Percentiles rank a stretch among this genome's conserved stretches.
phyloP scores from a whole-genome alignment of 2,329 filamentous ascomycete genomes.

The Dothideomycetidae sp. region DNA sequence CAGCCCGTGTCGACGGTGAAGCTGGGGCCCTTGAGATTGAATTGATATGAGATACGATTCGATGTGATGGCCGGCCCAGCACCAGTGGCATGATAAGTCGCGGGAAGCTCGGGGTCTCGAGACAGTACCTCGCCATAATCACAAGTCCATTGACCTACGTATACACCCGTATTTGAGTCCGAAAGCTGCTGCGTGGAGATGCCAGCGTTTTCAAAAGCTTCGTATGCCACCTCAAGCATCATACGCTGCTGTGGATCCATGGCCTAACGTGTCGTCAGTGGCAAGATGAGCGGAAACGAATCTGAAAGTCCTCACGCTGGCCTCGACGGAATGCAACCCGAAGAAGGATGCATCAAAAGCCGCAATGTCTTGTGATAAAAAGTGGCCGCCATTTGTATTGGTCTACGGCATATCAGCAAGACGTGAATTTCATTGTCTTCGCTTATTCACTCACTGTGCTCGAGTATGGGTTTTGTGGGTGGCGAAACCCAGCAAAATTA shows the following conservation, averaged over 20 bases:
- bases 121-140: slow-evolving; percentile 15
- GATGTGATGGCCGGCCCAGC: slow-evolving; percentile 14
- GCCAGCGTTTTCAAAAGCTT: slow-evolving; percentile 12
- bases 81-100: slow-evolving; percentile 16
- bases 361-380: slow-evolving; percentile 15
- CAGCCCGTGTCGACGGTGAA: slow-evolving; percentile 31
- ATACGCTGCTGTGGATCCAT: slow-evolving; percentile 20
- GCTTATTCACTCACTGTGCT: slow-evolving; percentile 11
- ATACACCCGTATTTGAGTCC: slow-evolving; percentile 7
- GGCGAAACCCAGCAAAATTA: neutral
- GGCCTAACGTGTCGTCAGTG: neutral
- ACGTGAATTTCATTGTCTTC: neutral
- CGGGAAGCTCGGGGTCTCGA: slow-evolving; percentile 13
- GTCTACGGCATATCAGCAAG: neutral
- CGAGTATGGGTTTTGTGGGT: neutral
- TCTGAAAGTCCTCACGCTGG: slow-evolving; percentile 8
- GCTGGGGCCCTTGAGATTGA: slow-evolving; percentile 15
- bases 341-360: slow-evolving; percentile 18
- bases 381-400: slow-evolving; percentile 10
- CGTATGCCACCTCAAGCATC: slow-evolving; percentile 17
- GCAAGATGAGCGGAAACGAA: too few relatives aligned
- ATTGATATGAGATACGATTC: slow-evolving; percentile 17
- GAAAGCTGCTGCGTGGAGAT: slow-evolving; percentile 4
- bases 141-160: slow-evolving; percentile 15
- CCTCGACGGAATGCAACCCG: slow-evolving; percentile 14